phyloP scores from a whole-genome alignment of 306 rosid species.

The Quercus aquifolioides region DNA sequence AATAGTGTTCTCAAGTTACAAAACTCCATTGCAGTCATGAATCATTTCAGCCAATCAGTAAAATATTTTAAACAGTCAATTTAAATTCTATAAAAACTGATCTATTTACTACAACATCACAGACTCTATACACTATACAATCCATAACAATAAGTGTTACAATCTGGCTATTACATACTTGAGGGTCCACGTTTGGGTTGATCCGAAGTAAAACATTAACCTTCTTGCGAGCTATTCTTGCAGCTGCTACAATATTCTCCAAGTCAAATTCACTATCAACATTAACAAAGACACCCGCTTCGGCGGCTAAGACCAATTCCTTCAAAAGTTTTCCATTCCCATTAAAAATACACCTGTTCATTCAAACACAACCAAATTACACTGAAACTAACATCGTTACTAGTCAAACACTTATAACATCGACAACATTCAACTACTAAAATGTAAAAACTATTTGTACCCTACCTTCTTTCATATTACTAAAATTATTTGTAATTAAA shows the following conservation, averaged over 20 bases:
- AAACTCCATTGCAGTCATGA: background rate
- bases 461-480: no score
- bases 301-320: slow-evolving; percentile 87
- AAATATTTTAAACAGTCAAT: background rate
- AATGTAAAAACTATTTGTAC: no score
- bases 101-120: slow-evolving; percentile 4
- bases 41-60: background rate
- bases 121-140: background rate
- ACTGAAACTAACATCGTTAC: background rate
- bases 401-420: background rate
- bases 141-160: background rate
- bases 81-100: background rate
- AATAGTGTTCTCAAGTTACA: background rate
- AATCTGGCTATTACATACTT: slow-evolving; percentile 39
- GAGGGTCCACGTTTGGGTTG: slow-evolving; percentile 94
- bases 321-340: slow-evolving; percentile 88
- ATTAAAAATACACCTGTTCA: slow-evolving; percentile 77
- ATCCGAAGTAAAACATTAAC: slow-evolving; percentile 86
- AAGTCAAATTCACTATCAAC: slow-evolving; percentile 92
- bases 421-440: background rate
- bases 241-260: slow-evolving; percentile 81
- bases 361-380: slow-evolving; percentile 12
- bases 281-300: slow-evolving; percentile 80
- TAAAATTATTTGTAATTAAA: no score
- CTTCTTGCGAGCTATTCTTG: slow-evolving; percentile 67